phyloP scores from a whole-genome alignment of 805 yeast species.

The Torulaspora franciscae region DNA sequence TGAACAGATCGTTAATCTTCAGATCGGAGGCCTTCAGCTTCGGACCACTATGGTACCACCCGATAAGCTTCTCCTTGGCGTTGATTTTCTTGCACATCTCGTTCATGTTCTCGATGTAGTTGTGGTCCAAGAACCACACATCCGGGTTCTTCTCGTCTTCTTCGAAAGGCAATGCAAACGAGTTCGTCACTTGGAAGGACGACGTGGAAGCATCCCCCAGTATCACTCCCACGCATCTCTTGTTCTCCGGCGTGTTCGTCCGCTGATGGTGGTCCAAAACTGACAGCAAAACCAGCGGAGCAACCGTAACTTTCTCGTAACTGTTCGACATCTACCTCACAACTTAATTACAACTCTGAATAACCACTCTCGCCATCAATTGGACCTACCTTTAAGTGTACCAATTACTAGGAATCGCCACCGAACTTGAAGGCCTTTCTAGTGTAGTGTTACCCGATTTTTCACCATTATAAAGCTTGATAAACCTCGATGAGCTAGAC shows the following conservation, averaged over 20 bases:
- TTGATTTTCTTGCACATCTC: constrained; percentile 97
- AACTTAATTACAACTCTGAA: constrained; percentile 2
- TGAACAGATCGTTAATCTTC: constrained; percentile 85
- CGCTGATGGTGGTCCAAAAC: constrained; percentile 95
- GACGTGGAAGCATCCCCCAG: constrained; percentile 66
- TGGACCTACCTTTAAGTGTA: not conserved
- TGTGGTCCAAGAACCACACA: constrained; percentile 97
- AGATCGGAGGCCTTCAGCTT: constrained; percentile 82
- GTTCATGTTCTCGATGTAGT: constrained; percentile 91
- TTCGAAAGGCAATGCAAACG: constrained; percentile 96
- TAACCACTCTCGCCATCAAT: constrained; percentile 2
- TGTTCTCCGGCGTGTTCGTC: constrained; percentile 64
- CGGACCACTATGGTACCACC: constrained; percentile 99
- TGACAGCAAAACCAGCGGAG: constrained; percentile 89
- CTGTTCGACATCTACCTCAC: constrained; percentile 14
- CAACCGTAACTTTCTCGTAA: constrained; percentile 72
- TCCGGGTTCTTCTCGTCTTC: constrained; percentile 88
- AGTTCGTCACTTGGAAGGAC: constrained; percentile 72
- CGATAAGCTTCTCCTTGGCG: constrained; percentile 92
- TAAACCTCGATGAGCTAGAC: constrained; percentile 4
- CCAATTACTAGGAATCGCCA: constrained; percentile 4
- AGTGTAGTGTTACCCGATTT: not conserved
- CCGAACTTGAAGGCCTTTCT: constrained; percentile 4
- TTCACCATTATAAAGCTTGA: not conserved
- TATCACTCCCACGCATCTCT: constrained; percentile 90